Evolutionary conservation across 2,329 filamentous ascomycete genomes (phyloP).

Genomic region (Dothideomycetes sp.): DNA sequence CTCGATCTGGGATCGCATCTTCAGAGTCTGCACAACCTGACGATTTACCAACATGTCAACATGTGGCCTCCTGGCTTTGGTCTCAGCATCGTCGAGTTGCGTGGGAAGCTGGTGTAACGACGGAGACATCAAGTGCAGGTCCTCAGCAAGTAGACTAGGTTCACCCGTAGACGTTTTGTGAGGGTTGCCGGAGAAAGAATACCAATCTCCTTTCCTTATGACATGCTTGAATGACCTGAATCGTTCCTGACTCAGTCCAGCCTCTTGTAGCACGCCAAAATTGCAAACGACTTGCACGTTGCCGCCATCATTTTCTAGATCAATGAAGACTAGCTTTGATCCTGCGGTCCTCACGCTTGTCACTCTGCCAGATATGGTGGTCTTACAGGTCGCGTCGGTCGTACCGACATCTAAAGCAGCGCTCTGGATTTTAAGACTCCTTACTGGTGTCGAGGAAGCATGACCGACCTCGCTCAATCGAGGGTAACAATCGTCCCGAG

Average conservation of each 20-base stretch:
- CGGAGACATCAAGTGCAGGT: conserved; percentile 60
- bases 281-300: conserved; percentile 69
- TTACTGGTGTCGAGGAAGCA: conserved; percentile 13
- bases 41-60: conserved; percentile 74
- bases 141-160: conserved; percentile 58
- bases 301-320: conserved; percentile 62
- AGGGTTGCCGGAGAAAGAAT: conserved; percentile 24
- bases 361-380: conserved; percentile 51
- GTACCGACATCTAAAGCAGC: conserved; percentile 3
- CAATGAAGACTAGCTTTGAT: conserved; percentile 73
- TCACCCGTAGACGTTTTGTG: conserved; percentile 52
- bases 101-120: conserved; percentile 70
- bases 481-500: conserved; percentile 46
- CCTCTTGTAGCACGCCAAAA: conserved; percentile 39
- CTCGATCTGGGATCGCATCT: conserved; percentile 63
- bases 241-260: conserved; percentile 26
- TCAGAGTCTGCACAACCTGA: conserved; percentile 55
- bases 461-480: conserved; percentile 23
- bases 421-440: conserved; percentile 8
- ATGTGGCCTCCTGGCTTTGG: conserved; percentile 65
- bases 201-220: conserved; percentile 70
- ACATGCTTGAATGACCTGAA: conserved; percentile 54
- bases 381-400: background rate
- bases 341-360: conserved; percentile 59
- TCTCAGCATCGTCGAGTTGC: conserved; percentile 58